These are phyloP conservation scores for Byssothecium circinans DNA, from an alignment of 2,329 filamentous ascomycete genomes.

Conservation along the genomic window DNA sequence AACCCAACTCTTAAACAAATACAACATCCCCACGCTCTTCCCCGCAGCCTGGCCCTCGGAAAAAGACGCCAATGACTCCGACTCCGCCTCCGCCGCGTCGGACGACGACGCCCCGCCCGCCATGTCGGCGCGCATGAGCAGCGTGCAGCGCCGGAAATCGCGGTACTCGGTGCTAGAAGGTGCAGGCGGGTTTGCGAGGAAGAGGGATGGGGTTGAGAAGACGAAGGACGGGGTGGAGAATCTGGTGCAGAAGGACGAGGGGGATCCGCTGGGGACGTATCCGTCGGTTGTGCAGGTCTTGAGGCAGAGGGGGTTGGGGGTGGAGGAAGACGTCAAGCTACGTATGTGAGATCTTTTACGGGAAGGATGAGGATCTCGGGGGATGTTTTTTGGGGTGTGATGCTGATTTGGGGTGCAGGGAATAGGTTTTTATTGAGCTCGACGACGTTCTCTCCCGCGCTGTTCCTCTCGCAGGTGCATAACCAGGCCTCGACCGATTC, in stretches of 20 bases:
- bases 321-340: slow-evolving; percentile 80
- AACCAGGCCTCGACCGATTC: slow-evolving; percentile 80
- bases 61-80: slow-evolving; percentile 74
- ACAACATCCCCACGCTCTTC: slow-evolving; percentile 77
- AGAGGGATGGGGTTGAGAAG: slow-evolving; percentile 68
- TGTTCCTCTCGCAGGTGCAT: slow-evolving; percentile 93
- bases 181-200: slow-evolving; percentile 68
- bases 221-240: slow-evolving; percentile 71
- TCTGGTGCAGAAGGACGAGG: slow-evolving; percentile 85
- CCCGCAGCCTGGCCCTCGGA: slow-evolving; percentile 86
- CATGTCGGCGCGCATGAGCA: slow-evolving; percentile 13
- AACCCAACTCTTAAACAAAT: slow-evolving; percentile 80
- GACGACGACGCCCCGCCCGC: slow-evolving; percentile 57
- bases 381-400: neutral
- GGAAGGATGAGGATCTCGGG: too few species aligned
- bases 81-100: slow-evolving; percentile 47
- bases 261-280: slow-evolving; percentile 84
- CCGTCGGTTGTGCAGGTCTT: slow-evolving; percentile 84
- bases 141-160: slow-evolving; percentile 64
- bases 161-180: slow-evolving; percentile 84
- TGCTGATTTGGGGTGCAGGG: slow-evolving; percentile 50
- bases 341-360: slow-evolving; percentile 56
- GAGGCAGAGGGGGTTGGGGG: slow-evolving; percentile 71
- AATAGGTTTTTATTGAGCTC: slow-evolving; percentile 95
- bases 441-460: slow-evolving; percentile 87